Evolutionary conservation across 2,329 filamentous ascomycete species (phyloP), one percentile per base, ranked within the genome.

Genomic region (Sphaerulina vaccinii): DNA sequence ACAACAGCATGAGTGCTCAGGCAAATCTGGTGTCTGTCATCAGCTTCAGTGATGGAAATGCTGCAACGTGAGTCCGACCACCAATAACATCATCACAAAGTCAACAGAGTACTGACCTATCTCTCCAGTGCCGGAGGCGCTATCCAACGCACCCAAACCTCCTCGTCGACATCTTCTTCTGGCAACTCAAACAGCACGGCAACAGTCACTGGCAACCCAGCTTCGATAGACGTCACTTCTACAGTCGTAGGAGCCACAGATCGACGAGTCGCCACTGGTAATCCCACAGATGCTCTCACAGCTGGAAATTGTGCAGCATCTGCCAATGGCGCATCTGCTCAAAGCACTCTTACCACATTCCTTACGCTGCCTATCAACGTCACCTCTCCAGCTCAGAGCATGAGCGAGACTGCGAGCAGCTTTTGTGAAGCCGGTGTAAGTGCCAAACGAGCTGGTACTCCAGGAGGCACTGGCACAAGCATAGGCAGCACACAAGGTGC

Each of bases 351-450:
- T 18, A 46, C 46, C 21, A 55, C 52, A 1, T 52, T 49, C 1
- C 29, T 55, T 13, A 49, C 19, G n/a, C 21, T 52, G 13, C 52
- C 52, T 6, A 38, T 55, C 35, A 51, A 51, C 22, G 32, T 38
- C 22, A 38, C 44, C n/a, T 27, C 42, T 5, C 49, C 43, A 9
- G 39, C 27, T n/a, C 37, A 45, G 7, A 55, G 49, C 32, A 41
- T 47, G 33, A 43, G 32, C 5, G 48, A 46, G 21, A 18, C 32
- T n/a, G 49, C 43, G 4, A 24, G 27, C 18, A 48, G 37, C 18
- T 55, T 52, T 33, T 55, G 52, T 21, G 52, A 55, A 44, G 49
- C 49, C 16, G 52, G 52, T 6, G 43, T 55, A 3, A 51, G 52
- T 40, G 52, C 47, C 2, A 38, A 32, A 13, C 40, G 22, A 8